Evolutionary conservation across 1,284 basidiomycete genomes (phyloP), one percentile per base, ranked within the genome.

Genomic region (Rhodotorula sp.): DNA sequence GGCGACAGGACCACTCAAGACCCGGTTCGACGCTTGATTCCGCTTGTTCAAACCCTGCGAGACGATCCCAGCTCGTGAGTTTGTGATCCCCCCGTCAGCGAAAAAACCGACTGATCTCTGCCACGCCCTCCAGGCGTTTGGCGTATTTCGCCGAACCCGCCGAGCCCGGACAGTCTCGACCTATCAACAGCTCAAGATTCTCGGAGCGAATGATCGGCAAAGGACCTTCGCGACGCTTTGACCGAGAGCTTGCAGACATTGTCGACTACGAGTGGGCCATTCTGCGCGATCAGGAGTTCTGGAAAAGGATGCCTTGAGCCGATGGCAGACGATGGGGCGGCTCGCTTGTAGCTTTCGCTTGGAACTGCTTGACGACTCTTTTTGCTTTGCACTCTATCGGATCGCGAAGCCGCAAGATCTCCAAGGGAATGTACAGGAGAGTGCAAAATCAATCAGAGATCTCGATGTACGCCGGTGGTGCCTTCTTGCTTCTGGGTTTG

Each of bases 401-500:
- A 52, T 52, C n/a, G 51, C 51, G 15, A 14, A 26, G 20, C 51
- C 29, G 6, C 15, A 57, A 57, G 34, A 34, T 34, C 34, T 8
- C 34, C 29, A 31, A 34, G 56, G 20, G 1, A 21, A 21, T 7
- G 29, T 29, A 61, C 18, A 26, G 20, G 26, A 20, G n/a, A 47
- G 12, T 34, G 46, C 5, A 51, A 29, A 67, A 46, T 62, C 48
- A 63, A 21, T 71, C 67, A 23, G 67, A 71, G 56, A 74, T 20
- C 52, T 74, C 72, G 58, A 74, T 29, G 23, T 74, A 74, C 21
- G 16, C 54, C 23, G 61, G 26, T 20, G 43, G 26, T 26, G 58
- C 48, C 49, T 66, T 60, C 58, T 34, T 68, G 58, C 51, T 49
- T 39, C 26, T 46, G 29, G 16, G 10, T 43, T 43, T 43, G 31